A percentile compares a stretch with the other conserved stretches of the same genome.
These are phyloP conservation scores for Candida caryicola DNA, from an alignment of 805 yeast species.

Conservation along the genomic window DNA sequence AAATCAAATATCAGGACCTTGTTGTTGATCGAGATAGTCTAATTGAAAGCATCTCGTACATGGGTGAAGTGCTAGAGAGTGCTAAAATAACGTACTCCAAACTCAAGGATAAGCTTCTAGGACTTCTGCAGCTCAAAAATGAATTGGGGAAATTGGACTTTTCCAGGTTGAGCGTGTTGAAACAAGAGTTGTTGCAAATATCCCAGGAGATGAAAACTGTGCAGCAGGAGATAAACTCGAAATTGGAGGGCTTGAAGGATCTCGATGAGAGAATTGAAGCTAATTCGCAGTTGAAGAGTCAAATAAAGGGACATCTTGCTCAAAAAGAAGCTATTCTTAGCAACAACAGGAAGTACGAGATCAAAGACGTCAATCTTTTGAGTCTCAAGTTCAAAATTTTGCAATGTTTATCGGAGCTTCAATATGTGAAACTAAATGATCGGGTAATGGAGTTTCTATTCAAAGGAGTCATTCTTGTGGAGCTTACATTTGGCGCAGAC, in stretches of 20 bases:
- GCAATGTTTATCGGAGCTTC: slow-evolving; percentile 25
- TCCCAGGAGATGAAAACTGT: slow-evolving; percentile 14
- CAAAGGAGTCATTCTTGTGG: slow-evolving; percentile 11
- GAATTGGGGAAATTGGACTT: slow-evolving; percentile 10
- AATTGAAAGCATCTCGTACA: slow-evolving; percentile 9
- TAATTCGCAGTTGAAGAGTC: slow-evolving; percentile 8
- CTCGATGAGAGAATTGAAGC: slow-evolving; percentile 11
- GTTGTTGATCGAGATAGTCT: slow-evolving; percentile 18
- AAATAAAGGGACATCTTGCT: slow-evolving; percentile 10
- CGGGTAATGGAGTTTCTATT: slow-evolving; percentile 11
- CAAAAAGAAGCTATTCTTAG: slow-evolving; percentile 10
- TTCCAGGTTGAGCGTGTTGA: slow-evolving; percentile 13
- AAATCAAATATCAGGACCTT: slow-evolving; percentile 18
- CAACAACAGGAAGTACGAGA: slow-evolving; percentile 17
- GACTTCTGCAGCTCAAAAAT: slow-evolving; percentile 10
- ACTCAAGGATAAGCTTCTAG: slow-evolving; percentile 15
- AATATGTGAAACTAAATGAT: slow-evolving; percentile 13
- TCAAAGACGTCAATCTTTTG: slow-evolving; percentile 19
- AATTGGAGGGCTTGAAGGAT: slow-evolving; percentile 7
- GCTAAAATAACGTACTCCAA: slow-evolving; percentile 8
- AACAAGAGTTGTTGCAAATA: slow-evolving; percentile 16
- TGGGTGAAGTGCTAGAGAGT: slow-evolving; percentile 12
- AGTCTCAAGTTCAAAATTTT: slow-evolving; percentile 21
- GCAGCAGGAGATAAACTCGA: slow-evolving; percentile 10
- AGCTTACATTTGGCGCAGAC: not conserved